These are phyloP conservation scores for Lyophyllum decastes DNA, from an alignment of 768 basidiomycete species.

Conservation along the genomic window DNA sequence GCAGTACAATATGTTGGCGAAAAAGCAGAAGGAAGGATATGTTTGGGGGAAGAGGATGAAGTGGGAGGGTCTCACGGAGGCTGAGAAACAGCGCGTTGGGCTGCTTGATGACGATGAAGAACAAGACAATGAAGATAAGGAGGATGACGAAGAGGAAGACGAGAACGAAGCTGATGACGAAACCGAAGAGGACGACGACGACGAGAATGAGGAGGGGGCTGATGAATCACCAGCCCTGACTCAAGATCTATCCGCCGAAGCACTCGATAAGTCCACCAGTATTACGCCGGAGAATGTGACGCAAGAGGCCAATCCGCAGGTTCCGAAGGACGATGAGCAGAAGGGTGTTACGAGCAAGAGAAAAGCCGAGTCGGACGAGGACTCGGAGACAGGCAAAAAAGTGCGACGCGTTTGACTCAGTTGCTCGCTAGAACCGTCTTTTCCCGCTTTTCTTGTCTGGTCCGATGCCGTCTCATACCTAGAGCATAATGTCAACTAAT, in stretches of 20 bases:
- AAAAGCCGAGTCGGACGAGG: neutral
- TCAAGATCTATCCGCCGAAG: too few relatives aligned
- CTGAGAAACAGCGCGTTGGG: neutral
- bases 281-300: too few relatives aligned
- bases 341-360: neutral
- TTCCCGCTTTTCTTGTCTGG: too few relatives aligned
- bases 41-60: neutral
- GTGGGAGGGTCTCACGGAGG: neutral
- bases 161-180: neutral
- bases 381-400: too few relatives aligned
- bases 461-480: too few relatives aligned
- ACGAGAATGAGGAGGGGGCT: neutral
- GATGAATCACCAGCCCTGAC: too few relatives aligned
- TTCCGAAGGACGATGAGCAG: neutral
- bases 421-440: too few relatives aligned
- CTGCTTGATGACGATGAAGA: neutral
- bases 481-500: too few relatives aligned
- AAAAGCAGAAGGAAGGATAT: conserved; percentile 3
- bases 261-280: too few relatives aligned
- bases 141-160: neutral
- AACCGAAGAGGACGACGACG: neutral
- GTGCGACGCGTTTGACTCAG: too few relatives aligned
- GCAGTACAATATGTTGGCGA: neutral
- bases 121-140: neutral
- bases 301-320: neutral